Percentiles rank a stretch among this genome's conserved stretches.
These are phyloP conservation scores for Teratosphaeria nubilosa DNA, from an alignment of 2,329 filamentous ascomycete species.

Conservation along the genomic window DNA sequence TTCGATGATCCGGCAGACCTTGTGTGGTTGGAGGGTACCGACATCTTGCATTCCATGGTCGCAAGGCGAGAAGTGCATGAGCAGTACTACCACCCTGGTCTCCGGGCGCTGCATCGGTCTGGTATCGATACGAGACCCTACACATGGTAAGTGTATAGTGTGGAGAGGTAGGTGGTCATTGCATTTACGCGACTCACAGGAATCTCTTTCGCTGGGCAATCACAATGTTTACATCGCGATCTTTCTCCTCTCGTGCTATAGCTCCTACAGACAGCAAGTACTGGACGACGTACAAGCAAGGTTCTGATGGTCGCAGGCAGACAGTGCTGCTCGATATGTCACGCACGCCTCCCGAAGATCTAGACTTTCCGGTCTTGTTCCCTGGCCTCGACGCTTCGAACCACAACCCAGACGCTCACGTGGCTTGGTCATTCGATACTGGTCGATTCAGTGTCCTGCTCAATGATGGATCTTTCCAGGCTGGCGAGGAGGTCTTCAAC, in stretches of 20 bases:
- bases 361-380: conserved; percentile 37
- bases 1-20: conserved; percentile 24
- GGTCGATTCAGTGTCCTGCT: conserved; percentile 31
- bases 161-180: conserved; percentile 15
- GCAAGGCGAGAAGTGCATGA: conserved; percentile 27
- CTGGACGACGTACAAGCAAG: conserved; percentile 27
- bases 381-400: conserved; percentile 38
- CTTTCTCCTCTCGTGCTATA: conserved; percentile 36
- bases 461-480: conserved; percentile 20
- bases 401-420: conserved; percentile 36
- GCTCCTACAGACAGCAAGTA: conserved; percentile 25
- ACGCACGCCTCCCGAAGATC: conserved; percentile 21
- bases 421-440: conserved; percentile 37
- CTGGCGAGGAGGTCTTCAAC: conserved; percentile 39
- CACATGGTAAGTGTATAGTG: conserved; percentile 29
- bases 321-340: conserved; percentile 26
- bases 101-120: conserved; percentile 19
- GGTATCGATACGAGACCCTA: conserved; percentile 26
- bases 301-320: conserved; percentile 17
- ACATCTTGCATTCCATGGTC: conserved; percentile 23
- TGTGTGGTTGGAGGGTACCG: conserved; percentile 26
- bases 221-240: conserved; percentile 42
- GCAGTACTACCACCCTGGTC: conserved; percentile 26
- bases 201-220: conserved; percentile 41
- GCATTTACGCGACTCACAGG: conserved; percentile 24